A percentile compares a stretch with the other conserved stretches of the same genome.
phyloP scores from a whole-genome alignment of 2,329 filamentous ascomycete species.

The Tolypocladium guangdongense region DNA sequence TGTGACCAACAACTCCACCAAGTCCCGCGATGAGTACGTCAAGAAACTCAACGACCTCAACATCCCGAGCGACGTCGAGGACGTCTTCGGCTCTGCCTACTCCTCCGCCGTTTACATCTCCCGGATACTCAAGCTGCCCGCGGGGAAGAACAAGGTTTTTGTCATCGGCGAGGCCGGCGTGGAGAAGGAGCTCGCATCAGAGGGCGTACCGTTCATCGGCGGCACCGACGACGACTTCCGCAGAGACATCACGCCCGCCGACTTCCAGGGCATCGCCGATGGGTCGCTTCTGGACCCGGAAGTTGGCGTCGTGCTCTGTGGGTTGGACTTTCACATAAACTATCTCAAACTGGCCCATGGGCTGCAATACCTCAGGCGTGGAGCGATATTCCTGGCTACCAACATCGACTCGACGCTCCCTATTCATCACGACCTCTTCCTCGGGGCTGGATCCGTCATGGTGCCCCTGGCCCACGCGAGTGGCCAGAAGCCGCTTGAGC shows the following conservation, averaged over 20 bases:
- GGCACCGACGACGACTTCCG: constrained; percentile 73
- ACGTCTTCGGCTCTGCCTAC: constrained; percentile 94
- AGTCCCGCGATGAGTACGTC: constrained; percentile 83
- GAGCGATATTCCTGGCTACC: constrained; percentile 82
- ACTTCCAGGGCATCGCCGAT: constrained; percentile 70
- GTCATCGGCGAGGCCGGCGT: constrained; percentile 87
- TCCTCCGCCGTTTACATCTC: constrained; percentile 93
- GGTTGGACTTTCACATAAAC: constrained; percentile 89
- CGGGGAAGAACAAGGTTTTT: constrained; percentile 83
- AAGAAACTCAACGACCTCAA: constrained; percentile 78
- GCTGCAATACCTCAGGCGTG: constrained; percentile 73
- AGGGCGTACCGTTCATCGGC: constrained; percentile 70
- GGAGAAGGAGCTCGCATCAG: constrained; percentile 73
- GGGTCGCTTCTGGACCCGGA: constrained; percentile 70
- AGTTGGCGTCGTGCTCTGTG: constrained; percentile 80
- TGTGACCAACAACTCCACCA: constrained; percentile 98
- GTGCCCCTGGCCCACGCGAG: constrained; percentile 68
- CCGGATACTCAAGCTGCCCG: constrained; percentile 71
- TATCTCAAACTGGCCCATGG: constrained; percentile 84
- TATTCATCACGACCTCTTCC: constrained; percentile 71
- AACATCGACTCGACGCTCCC: constrained; percentile 89
- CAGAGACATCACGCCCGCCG: constrained; percentile 67
- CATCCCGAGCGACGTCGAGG: constrained; percentile 71
- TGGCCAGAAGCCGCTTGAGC: constrained; percentile 56
- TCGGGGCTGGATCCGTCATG: constrained; percentile 76